Percentiles rank a stretch among this genome's conserved stretches.
Evolutionary conservation across 164 flowering plant genomes (phyloP).

Genomic region (Kalanchoe fedtschenkoi): DNA sequence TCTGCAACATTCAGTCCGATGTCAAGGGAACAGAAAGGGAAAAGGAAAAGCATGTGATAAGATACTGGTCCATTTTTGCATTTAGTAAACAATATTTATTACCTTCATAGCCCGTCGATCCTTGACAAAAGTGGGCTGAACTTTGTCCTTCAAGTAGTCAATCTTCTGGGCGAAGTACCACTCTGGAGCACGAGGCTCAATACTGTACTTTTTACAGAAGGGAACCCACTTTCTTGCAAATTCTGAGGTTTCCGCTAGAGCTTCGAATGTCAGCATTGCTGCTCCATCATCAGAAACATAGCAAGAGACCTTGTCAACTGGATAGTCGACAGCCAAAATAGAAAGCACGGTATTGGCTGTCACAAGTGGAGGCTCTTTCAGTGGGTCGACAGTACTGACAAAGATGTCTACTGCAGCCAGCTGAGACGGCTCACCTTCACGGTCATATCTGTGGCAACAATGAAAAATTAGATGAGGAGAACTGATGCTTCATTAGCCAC

Average conservation of each 20-base stretch:
- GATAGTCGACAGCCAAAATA: conserved; percentile 91
- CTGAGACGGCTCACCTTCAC: conserved; percentile 87
- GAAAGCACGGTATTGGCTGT: conserved; percentile 93
- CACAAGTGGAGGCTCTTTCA: conserved; percentile 92
- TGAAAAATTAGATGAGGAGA: background rate
- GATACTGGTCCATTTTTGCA: background rate
- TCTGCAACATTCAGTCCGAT: conserved; percentile 23
- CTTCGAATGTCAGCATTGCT: conserved; percentile 89
- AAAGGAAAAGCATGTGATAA: background rate
- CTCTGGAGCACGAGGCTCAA: conserved; percentile 95
- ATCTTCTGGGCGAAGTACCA: conserved; percentile 81
- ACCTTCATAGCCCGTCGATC: conserved; percentile 97
- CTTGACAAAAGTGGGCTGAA: conserved; percentile 80
- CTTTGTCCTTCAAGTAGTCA: conserved; percentile 84
- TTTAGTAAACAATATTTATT: background rate
- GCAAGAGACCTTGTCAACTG: conserved; percentile 95
- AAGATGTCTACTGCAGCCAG: conserved; percentile 90
- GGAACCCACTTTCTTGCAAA: conserved; percentile 96
- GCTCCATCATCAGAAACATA: conserved; percentile 97
- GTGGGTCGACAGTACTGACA: conserved; percentile 94
- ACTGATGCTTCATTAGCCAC: background rate
- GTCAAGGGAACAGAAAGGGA: background rate
- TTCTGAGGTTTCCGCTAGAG: conserved; percentile 81
- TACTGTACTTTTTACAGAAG: conserved; percentile 71
- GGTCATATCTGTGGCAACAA: conserved; percentile 56